These are phyloP conservation scores for Kickxella alabastrina DNA, from an alignment of 192 early-diverging fungal species.

Conservation along the genomic window DNA sequence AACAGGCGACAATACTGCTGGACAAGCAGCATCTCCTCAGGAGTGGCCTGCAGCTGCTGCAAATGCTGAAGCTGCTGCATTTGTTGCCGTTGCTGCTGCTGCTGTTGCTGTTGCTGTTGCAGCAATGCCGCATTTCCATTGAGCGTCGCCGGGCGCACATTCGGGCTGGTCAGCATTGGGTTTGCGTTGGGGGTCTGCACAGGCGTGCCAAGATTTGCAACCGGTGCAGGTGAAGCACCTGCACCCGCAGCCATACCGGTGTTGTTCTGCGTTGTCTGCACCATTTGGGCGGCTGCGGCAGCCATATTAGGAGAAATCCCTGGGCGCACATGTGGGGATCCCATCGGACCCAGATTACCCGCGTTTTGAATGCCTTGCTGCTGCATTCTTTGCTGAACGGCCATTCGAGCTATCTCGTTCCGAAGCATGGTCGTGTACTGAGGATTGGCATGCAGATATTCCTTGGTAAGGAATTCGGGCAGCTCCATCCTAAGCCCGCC, in stretches of 20 bases:
- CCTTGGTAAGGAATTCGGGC: slow-evolving; percentile 34
- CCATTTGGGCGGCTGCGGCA: slow-evolving; percentile 17
- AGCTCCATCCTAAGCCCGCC: slow-evolving; percentile 11
- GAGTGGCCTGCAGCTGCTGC: slow-evolving; percentile 24
- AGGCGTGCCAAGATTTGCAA: background rate
- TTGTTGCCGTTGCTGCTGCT: background rate
- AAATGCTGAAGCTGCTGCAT: background rate
- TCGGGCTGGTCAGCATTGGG: background rate
- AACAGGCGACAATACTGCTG: slow-evolving; percentile 20
- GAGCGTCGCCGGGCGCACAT: background rate
- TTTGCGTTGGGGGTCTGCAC: background rate
- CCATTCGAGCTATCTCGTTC: slow-evolving; percentile 9
- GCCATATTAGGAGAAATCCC: slow-evolving; percentile 16
- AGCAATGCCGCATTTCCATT: no score
- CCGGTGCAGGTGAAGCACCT: slow-evolving; percentile 2
- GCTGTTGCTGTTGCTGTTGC: no score
- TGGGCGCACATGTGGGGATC: slow-evolving; percentile 38
- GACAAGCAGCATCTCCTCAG: slow-evolving; percentile 28
- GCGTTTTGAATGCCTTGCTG: slow-evolving; percentile 5
- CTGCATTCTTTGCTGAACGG: slow-evolving; percentile 7
- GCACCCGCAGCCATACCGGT: background rate
- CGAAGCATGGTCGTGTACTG: slow-evolving; percentile 24
- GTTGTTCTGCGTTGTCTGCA: slow-evolving; percentile 16
- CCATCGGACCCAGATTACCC: slow-evolving; percentile 14
- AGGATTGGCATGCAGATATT: slow-evolving; percentile 41